phyloP scores from a whole-genome alignment of 1,139 yeast species.

The Candida mesenterica region DNA sequence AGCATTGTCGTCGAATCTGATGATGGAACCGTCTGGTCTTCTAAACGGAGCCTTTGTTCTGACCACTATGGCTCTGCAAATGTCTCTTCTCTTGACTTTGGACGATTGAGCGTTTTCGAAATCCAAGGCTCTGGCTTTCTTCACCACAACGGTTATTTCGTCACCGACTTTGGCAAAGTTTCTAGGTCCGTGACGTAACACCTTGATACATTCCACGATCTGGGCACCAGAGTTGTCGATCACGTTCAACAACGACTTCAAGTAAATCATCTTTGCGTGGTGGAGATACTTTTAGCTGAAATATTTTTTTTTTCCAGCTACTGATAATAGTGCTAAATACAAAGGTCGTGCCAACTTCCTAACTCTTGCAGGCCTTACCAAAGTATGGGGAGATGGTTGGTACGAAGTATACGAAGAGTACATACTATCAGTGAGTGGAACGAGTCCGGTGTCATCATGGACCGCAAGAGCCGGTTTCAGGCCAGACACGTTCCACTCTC shows the following conservation, averaged over 20 bases:
- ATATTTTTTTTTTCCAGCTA: not conserved
- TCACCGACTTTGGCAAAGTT: conserved; percentile 87
- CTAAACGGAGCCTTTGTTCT: conserved; percentile 85
- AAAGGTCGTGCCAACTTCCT: not conserved
- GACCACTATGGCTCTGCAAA: conserved; percentile 92
- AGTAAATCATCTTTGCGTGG: conserved; percentile 61
- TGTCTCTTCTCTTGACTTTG: conserved; percentile 91
- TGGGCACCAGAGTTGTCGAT: conserved; percentile 96
- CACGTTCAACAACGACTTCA: conserved; percentile 84
- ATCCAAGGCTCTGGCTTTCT: conserved; percentile 77
- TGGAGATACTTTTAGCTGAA: not conserved
- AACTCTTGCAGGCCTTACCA: no score
- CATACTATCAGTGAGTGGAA: conserved; percentile 23
- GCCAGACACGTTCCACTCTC: conserved; percentile 48
- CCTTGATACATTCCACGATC: conserved; percentile 93
- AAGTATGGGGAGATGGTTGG: not conserved
- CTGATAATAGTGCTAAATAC: not conserved
- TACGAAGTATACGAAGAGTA: not conserved
- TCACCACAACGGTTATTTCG: conserved; percentile 90
- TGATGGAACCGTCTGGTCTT: conserved; percentile 84
- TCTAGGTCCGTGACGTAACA: conserved; percentile 82
- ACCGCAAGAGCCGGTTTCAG: conserved; percentile 61
- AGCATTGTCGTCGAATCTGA: conserved; percentile 94
- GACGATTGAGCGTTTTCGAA: conserved; percentile 68
- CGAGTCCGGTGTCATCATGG: conserved; percentile 27